Conservation (phyloP, 306 rosid species). For the Quercus variabilis region DNA sequence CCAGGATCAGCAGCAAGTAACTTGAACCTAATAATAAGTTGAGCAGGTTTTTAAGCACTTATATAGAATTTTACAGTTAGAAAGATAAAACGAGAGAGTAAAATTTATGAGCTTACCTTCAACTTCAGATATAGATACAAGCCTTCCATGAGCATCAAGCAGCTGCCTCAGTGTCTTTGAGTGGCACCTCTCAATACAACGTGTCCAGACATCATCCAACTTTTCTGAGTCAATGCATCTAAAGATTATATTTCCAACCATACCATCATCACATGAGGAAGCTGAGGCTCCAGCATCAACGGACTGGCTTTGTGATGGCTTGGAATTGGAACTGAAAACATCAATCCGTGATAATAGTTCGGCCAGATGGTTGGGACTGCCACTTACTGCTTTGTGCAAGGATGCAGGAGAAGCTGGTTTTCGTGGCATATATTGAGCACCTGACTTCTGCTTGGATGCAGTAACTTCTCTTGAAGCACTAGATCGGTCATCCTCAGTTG, state of each 20-base stretch:
- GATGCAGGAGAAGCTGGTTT: constrained; percentile 50
- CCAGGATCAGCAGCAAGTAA: background rate
- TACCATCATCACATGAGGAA: constrained; percentile 50
- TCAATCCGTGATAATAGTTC: constrained; percentile 42
- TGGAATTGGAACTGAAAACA: constrained; percentile 43
- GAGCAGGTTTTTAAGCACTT: background rate
- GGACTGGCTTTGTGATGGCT: constrained; percentile 43
- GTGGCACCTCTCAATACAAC: constrained; percentile 81
- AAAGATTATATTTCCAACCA: constrained; percentile 47
- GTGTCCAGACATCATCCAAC: constrained; percentile 70
- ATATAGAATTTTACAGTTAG: constrained; percentile 2
- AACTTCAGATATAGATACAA: constrained; percentile 85
- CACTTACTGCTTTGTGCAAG: constrained; percentile 41
- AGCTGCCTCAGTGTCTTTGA: constrained; percentile 90
- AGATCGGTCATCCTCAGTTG: constrained; percentile 78
- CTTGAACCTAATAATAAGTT: constrained; percentile 5
- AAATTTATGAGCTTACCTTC: constrained; percentile 57
- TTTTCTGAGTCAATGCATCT: constrained; percentile 66
- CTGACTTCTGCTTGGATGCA: constrained; percentile 47
- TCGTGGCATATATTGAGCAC: constrained; percentile 50
- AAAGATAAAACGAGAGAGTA: constrained; percentile 4
- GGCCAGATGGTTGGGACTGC: constrained; percentile 38
- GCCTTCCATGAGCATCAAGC: constrained; percentile 77
- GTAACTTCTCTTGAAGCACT: constrained; percentile 67
- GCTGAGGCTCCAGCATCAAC: constrained; percentile 51